Evolutionary conservation across 768 basidiomycete species (phyloP), one percentile per base, ranked within the genome.

Genomic region (Leucocoprinus sp.): DNA sequence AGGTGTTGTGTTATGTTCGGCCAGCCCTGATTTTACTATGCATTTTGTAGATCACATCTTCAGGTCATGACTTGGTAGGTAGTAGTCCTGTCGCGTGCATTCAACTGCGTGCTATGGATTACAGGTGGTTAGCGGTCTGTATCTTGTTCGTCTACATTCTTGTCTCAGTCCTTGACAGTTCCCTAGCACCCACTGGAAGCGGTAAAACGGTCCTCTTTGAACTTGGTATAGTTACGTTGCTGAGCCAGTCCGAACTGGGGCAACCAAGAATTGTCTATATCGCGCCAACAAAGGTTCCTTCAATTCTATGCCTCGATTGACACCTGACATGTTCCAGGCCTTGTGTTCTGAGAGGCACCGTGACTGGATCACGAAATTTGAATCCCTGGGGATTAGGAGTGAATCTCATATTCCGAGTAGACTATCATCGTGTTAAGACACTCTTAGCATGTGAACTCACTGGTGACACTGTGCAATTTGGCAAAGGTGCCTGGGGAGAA

Each of bases 161-260:
- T 19, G 2, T 8, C 22, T 11, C 15, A 14, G 37, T 17, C 23
- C 55, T 5, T 53, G 36, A 52, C n/a, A 33, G 50, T 7, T 22
- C 28, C 50, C 12, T 57, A 91, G 93, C 95, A 2, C 96, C 96
- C 0, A 98, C 96, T 11, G 92, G 93, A 22, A 89, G 90, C 41
- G 96, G 96, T 22, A 98, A 98, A 64, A 99, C 96, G 0, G 90
- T 86, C 7, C 64, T 98, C 22, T 99, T 98, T 54, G 96, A 99
- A 58, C 67, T 99, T 11, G 79, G 87, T 2, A 86, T 97, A 43
- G 77, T 98, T 41, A 78, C 78, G 23, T 66, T 66, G 41, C 22
- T 57, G 52, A 8, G 61, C 59, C 21, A 59, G 65, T 21, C 50
- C 60, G n/a, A 54, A 61, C n/a, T 19, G 4, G 23, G 26, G 11